Base-by-base conservation (phyloP, 192 early-diverging fungal species). In the Coemansia umbellata region DNA sequence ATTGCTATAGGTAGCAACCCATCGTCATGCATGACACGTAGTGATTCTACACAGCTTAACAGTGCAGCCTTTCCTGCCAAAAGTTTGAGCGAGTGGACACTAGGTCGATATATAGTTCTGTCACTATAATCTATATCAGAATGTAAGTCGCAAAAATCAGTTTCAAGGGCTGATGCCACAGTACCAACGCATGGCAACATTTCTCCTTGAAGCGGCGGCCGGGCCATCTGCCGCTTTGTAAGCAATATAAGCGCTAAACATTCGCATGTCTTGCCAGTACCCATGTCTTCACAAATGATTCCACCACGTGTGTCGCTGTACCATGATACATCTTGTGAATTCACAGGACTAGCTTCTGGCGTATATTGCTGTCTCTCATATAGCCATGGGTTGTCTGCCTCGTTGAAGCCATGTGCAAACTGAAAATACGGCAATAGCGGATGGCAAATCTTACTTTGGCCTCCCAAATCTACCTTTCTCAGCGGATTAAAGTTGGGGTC, bases 251-350 rank as follows among this genome's bases (percentile, higher is more conserved):
- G 60, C 8, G 87, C 82, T 10, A 91, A 62, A 36, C 85, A 86
- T 17, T 87, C 80, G 58, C 82, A 82, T 0, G 87, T 91, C 53
- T 91, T 91, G 7, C 90, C 91, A 2, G 85, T 88, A n/a, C 91
- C 91, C 91, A 93, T 93, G 23, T 91, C 89, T 55, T 91, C 91
- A 63, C 86, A 90, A 33, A 93, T 83, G 43, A 93, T 87, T 0
- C 91, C 89, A 17, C 85, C 86, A 6, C 54, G 65, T 0, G 66
- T 50, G 33, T 66, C 57, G 48, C 57, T 55, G 37, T 66, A 70
- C 68, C 68, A 70, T n/a, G 62, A 52, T 2, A 70, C 63, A 53
- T 70, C 58, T 15, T 49, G 33, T 4, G 66, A 56, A 15, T 39
- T 32, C 5, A 68, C 45, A 24, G 55, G 56, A 14, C 10, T 11